Percentiles rank a stretch among this genome's conserved stretches.
phyloP scores from a whole-genome alignment of 768 basidiomycete genomes.

The Wakefieldia striispora region DNA sequence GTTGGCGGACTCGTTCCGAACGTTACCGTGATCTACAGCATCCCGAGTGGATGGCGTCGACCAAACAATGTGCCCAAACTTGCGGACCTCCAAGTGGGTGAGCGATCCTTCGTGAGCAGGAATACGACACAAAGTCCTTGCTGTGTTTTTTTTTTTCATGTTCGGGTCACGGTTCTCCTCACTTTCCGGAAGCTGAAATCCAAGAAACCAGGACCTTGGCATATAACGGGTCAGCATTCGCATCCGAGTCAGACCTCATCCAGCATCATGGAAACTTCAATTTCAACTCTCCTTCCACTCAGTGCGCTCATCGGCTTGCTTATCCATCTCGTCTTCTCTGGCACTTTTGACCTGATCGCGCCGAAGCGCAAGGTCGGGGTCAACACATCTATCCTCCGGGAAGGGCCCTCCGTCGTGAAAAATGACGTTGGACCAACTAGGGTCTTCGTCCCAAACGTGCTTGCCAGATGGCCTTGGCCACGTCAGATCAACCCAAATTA shows the following conservation, averaged over 20 bases:
- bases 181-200: too few relatives aligned
- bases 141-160: too few relatives aligned
- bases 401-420: too few relatives aligned
- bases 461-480: constrained; percentile 19
- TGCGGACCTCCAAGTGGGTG: too few relatives aligned
- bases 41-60: too few relatives aligned
- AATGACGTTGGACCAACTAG: neutral
- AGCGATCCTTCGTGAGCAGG: too few relatives aligned
- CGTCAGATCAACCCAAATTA: constrained; percentile 8
- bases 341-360: neutral
- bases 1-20: too few relatives aligned
- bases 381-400: neutral
- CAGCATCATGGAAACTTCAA: neutral
- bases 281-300: neutral
- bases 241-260: neutral
- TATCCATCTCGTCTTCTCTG: neutral
- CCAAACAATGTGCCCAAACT: too few relatives aligned
- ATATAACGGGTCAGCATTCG: neutral
- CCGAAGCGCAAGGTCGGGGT: neutral
- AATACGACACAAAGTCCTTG: too few relatives aligned
- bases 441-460: constrained; percentile 16
- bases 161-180: too few relatives aligned
- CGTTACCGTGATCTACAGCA: too few relatives aligned
- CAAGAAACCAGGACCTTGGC: too few relatives aligned
- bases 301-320: neutral